Conservation (phyloP, 176 grass and related monocot genomes). For the Neostapfia colusana region DNA sequence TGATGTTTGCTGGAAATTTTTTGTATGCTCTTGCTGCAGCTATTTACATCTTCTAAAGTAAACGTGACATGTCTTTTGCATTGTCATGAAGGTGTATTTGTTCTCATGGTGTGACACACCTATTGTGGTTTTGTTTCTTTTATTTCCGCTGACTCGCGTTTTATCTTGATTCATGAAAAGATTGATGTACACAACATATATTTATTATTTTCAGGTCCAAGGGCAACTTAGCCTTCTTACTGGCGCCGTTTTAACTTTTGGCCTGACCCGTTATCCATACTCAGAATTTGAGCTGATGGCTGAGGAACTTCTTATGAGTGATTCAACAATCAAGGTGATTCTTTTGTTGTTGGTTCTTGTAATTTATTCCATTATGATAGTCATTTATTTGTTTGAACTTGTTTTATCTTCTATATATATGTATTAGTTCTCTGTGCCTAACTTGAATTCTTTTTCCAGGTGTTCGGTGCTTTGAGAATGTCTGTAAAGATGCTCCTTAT, state of each 20-base stretch:
- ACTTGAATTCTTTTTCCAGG: slow-evolving; percentile 54
- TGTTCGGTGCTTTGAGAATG: slow-evolving; percentile 94
- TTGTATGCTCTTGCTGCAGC: slow-evolving; percentile 2
- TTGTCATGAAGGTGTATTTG: slow-evolving; percentile 11
- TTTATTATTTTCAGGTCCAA: slow-evolving; percentile 82
- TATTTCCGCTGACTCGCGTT: not conserved
- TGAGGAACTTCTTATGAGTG: slow-evolving; percentile 99
- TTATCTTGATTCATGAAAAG: slow-evolving; percentile 20
- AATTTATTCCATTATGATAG: not conserved
- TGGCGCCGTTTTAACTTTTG: slow-evolving; percentile 84
- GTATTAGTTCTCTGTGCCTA: not conserved
- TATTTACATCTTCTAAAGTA: slow-evolving; percentile 20
- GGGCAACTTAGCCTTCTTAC: slow-evolving; percentile 85
- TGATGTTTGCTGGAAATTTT: slow-evolving; percentile 4
- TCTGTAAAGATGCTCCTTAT: slow-evolving; percentile 99
- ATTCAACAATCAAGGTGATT: slow-evolving; percentile 89
- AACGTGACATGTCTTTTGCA: not conserved
- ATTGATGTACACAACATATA: slow-evolving; percentile 17
- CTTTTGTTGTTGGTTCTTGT: slow-evolving; percentile 34
- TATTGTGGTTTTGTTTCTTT: slow-evolving; percentile 16
- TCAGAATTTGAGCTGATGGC: slow-evolving; percentile 98
- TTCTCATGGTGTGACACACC: slow-evolving; percentile 21
- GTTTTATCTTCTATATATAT: slow-evolving; percentile 18
- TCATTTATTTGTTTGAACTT: slow-evolving; percentile 5
- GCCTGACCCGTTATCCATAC: slow-evolving; percentile 88